Evolutionary conservation across 2,329 filamentous ascomycete genomes (phyloP), one percentile per base, ranked within the genome.

Genomic region (Botrytis porri): DNA sequence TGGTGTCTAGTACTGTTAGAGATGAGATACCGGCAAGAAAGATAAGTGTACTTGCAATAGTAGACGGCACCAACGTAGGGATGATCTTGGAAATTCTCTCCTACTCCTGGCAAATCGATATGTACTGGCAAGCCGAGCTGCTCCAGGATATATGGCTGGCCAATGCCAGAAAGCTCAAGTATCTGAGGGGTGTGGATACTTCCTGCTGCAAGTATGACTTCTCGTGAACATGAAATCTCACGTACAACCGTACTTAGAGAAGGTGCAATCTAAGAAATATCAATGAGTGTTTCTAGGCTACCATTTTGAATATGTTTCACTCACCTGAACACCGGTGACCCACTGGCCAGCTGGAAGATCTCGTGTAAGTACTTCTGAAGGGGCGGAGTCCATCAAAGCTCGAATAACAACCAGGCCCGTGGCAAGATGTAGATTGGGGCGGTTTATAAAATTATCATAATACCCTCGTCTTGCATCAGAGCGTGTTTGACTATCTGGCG

Each of bases 121-220:
- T 86, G 76, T 0, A 81, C 78, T 12, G 43, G 22, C 57, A 88
- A 87, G 29, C 83, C 80, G 69, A 84, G 82, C 25, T 80, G 79
- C 8, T 82, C 73, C 5, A 89, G 82, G 61, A 86, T 82, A 1
- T 80, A 77, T 6, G 81, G 80, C 4, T 84, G 82, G 0, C 86
- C 86, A 48, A 88, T 82, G 18, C 86, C 86, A 61, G 84, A 86
- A 0, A 87, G 81, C 78, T 86, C 85, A 5, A 88, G 83, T 10
- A 88, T 82, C 73, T 87, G 84, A 0, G 86, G 86, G 5, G 84
- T 84, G 77, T 86, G 86, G 77, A 87, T 85, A 5, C 83, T 80
- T 25, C 86, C 86, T 3, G 84, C 85, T 0, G 84, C 83, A n/a
- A 88, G 75, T 62, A 88, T 86, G 35, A 88, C 83, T 75, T 88